Evolutionary conservation across 805 yeast species (phyloP).

Genomic region (Spathaspora boniae): DNA sequence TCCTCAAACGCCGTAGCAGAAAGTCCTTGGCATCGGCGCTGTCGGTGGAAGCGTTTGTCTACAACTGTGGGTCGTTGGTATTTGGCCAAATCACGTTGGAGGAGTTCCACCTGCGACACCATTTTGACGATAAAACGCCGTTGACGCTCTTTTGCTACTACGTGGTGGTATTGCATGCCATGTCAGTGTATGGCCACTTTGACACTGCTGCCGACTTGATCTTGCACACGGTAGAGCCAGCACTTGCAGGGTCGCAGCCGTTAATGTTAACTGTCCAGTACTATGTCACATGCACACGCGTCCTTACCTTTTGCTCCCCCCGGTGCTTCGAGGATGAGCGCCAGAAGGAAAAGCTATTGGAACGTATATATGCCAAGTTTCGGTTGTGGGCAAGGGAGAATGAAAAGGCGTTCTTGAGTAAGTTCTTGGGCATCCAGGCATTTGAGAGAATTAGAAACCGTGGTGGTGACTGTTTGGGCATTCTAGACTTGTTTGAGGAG

Average conservation of each 20-base stretch:
- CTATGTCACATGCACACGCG: conserved; percentile 8
- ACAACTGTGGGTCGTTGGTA: conserved; percentile 1
- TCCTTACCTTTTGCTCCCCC: background rate
- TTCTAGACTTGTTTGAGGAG: conserved; percentile 43
- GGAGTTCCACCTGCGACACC: background rate
- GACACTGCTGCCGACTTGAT: conserved; percentile 16
- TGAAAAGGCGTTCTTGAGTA: conserved; percentile 39
- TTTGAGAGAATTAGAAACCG: conserved; percentile 15
- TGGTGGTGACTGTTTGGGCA: conserved; percentile 25
- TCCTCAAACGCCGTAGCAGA: background rate
- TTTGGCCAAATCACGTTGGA: background rate
- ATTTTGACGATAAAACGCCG: conserved; percentile 5
- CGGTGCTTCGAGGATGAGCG: conserved; percentile 5
- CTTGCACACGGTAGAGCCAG: conserved; percentile 14
- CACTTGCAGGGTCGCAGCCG: conserved; percentile 19
- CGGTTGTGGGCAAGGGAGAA: conserved; percentile 32
- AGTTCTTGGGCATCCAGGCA: conserved; percentile 32
- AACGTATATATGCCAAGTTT: conserved; percentile 20
- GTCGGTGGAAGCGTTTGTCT: conserved; percentile 3
- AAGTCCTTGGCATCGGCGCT: background rate
- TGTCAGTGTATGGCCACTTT: conserved; percentile 11
- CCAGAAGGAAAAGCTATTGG: conserved; percentile 18
- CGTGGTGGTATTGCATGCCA: conserved; percentile 1
- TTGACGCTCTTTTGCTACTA: conserved; percentile 6
- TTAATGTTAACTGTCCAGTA: conserved; percentile 21